Evolutionary conservation across 768 basidiomycete genomes (phyloP), one percentile per base, ranked within the genome.

Genomic region (Crassisporium funariophilum): DNA sequence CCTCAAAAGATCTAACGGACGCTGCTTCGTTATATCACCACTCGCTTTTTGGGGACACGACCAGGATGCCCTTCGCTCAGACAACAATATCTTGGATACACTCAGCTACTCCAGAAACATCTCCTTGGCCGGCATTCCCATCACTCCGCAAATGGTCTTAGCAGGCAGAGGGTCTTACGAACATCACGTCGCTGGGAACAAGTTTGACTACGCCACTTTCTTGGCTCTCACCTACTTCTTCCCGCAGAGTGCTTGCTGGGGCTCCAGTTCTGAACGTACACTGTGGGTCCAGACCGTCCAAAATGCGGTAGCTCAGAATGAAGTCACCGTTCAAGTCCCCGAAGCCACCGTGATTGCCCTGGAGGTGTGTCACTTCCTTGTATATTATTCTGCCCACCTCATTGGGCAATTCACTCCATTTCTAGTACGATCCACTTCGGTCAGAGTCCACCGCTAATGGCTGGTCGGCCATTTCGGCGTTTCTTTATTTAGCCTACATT

Each of bases 151-250:
- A 35, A 91, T 91, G 85, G 86, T 91, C 22, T 68, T 93, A 27
- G 87, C 88, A 6, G 84, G 87, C 15, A 74, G 86, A 47, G 82
- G 79, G 17, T 71, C 71, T 12, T 73, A 71, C 39, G 79, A 84
- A 43, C 76, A 75, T 37, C 74, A 75, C 47, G 67, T 66, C 41
- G 64, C 66, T n/a, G 61, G 66, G 24, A 66, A 71, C n/a, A 72
- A 73, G 47, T 74, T 83, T 40, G 83, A 86, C 57, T 78, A 74
- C 49, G 86, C 88, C 37, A 78, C 73, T 41, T 88, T 83, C 59
- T 76, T 93, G 15, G 88, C 84, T 12, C 72, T 92, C 47, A 91
- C 89, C 0, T 93, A 89, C 64, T 84, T 91, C 67, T 91, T 94
- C 60, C 82, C 79, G 2, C 86, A 90, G 54, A 77, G 73, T 12